Evolutionary conservation across 148 eudicot genomes (phyloP).

Genomic region (Spergularia marina): DNA sequence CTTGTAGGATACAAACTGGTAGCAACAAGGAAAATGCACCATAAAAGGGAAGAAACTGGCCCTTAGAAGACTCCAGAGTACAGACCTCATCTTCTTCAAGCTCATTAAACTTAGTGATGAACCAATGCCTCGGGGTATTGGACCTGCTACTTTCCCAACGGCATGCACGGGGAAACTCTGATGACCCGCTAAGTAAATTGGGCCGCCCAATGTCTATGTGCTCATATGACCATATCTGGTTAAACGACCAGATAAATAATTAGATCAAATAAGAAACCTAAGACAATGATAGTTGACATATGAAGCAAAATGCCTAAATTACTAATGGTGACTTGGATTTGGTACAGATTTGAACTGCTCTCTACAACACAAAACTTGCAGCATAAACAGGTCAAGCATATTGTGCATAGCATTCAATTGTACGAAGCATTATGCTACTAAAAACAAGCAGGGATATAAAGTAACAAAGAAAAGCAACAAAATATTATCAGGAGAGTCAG

Average conservation of each 20-base stretch:
- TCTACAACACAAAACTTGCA: not conserved
- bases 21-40: not conserved
- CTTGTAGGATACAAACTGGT: not conserved
- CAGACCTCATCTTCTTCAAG: constrained; percentile 55
- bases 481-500: too few relatives aligned
- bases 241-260: not conserved
- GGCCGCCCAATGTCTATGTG: constrained; percentile 68
- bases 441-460: not conserved
- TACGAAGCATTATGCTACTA: too few relatives aligned
- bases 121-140: constrained; percentile 34
- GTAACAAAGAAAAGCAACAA: not conserved
- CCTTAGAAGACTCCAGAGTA: not conserved
- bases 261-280: not conserved
- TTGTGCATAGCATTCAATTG: not conserved
- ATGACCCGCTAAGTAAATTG: constrained; percentile 21
- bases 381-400: not conserved
- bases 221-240: constrained; percentile 74
- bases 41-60: not conserved
- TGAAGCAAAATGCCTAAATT: not conserved
- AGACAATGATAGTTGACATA: not conserved
- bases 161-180: constrained; percentile 54
- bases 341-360: not conserved
- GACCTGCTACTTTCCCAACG: constrained; percentile 55
- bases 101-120: constrained; percentile 38
- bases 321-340: not conserved